phyloP scores from a whole-genome alignment of 106 monocot genomes.

The Dioscorea zingiberensis region DNA sequence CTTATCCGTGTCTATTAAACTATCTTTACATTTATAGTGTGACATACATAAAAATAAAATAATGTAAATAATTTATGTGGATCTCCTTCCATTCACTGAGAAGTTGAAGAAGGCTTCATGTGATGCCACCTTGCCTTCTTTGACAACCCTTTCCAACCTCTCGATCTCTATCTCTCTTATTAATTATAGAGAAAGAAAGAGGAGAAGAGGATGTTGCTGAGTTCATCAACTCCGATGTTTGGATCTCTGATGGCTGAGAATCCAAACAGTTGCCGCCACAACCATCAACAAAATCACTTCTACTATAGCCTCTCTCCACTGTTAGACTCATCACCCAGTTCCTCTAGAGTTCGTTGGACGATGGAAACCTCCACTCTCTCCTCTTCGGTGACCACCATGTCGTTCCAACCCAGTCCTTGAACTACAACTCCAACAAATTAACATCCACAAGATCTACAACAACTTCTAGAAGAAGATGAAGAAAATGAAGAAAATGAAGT shows the following conservation, averaged over 20 bases:
- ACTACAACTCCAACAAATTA: neutral
- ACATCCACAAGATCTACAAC: neutral
- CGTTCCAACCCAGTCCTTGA: conserved; percentile 24
- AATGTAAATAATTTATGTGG: no score
- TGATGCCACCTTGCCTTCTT: no score
- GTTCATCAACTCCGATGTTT: conserved; percentile 5
- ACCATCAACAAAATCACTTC: conserved; percentile 15
- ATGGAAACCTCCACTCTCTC: conserved; percentile 35
- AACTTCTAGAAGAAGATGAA: conserved; percentile 10
- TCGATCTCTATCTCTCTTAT: no score
- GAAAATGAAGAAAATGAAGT: conserved; percentile 1
- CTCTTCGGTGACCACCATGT: conserved; percentile 8
- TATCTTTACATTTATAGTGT: no score
- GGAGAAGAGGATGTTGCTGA: conserved; percentile 4
- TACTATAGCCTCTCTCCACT: conserved; percentile 5
- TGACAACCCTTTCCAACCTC: no score
- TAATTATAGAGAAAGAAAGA: no score
- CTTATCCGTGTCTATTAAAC: no score
- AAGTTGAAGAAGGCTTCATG: no score
- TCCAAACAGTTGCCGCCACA: conserved; percentile 21
- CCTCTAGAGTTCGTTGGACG: conserved; percentile 23
- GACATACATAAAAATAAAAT: no score
- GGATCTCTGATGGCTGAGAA: conserved; percentile 23
- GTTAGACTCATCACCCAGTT: conserved; percentile 7
- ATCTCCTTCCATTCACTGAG: no score